Conservation (phyloP, 768 basidiomycete genomes). For the Collybia sp. region DNA sequence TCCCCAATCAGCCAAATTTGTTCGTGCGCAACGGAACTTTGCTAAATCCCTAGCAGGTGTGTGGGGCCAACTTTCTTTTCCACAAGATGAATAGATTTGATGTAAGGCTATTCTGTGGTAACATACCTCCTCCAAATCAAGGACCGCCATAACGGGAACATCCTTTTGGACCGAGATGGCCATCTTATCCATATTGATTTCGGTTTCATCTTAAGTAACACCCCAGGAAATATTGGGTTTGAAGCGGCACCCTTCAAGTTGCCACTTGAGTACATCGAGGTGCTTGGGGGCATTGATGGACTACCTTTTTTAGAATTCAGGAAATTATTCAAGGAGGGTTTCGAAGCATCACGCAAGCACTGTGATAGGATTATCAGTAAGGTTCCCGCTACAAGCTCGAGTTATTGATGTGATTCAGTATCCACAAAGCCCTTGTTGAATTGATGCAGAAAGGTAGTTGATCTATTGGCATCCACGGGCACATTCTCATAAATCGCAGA, state of each 20-base stretch:
- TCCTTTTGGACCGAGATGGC: constrained; percentile 91
- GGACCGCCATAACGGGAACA: constrained; percentile 98
- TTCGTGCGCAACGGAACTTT: constrained; percentile 89
- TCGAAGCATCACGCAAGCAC: constrained; percentile 91
- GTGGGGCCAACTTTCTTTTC: constrained; percentile 3
- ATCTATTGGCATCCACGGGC: constrained; percentile 1
- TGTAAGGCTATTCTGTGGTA: constrained; percentile 83
- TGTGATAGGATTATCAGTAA: constrained; percentile 93
- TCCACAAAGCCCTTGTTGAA: constrained; percentile 66
- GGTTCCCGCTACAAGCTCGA: constrained; percentile 16
- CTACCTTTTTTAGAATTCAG: constrained; percentile 81
- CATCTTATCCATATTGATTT: constrained; percentile 98
- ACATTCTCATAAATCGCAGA: constrained; percentile 38
- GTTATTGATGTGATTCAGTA: constrained; percentile 2
- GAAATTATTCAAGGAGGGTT: constrained; percentile 85
- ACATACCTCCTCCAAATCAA: constrained; percentile 98
- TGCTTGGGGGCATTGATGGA: constrained; percentile 81
- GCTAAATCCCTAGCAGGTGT: constrained; percentile 85
- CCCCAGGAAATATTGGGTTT: constrained; percentile 96
- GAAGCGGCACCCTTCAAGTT: constrained; percentile 99
- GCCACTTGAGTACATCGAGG: constrained; percentile 91
- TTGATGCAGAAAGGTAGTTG: constrained; percentile 90
- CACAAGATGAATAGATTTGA: not conserved
- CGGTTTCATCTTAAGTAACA: constrained; percentile 96
- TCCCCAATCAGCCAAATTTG: constrained; percentile 80